A percentile compares a stretch with the other conserved stretches of the same genome.
Conservation (phyloP, 441 rosid genomes). For the Jatropha podagrica region DNA sequence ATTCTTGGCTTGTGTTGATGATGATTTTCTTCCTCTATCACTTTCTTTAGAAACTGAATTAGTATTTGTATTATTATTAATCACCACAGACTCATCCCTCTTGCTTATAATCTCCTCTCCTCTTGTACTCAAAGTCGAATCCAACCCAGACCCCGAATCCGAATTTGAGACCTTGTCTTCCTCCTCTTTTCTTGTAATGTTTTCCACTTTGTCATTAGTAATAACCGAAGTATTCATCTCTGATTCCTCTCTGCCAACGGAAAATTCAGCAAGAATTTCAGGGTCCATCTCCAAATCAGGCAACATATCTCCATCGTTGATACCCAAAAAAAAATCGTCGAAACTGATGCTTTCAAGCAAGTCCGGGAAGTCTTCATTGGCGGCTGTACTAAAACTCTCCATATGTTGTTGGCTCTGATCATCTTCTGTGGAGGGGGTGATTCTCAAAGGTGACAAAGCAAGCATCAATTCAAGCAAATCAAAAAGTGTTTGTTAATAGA, state of each 20-base stretch:
- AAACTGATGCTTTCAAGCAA: conserved; percentile 75
- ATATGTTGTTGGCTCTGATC: conserved; percentile 38
- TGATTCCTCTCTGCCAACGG: conserved; percentile 51
- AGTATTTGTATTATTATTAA: conserved; percentile 11
- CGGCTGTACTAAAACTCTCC: conserved; percentile 36
- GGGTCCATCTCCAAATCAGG: conserved; percentile 86
- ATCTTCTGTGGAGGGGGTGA: conserved; percentile 26
- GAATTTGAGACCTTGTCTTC: conserved; percentile 39
- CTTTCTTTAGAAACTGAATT: conserved; percentile 32
- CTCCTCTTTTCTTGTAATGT: conserved; percentile 31
- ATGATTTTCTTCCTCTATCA: conserved; percentile 47
- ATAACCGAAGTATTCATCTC: conserved; percentile 38
- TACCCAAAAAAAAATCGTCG: conserved; percentile 64
- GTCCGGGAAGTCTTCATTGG: conserved; percentile 48
- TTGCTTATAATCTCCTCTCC: conserved; percentile 57
- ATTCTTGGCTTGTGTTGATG: conserved; percentile 34
- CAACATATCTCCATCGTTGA: conserved; percentile 54
- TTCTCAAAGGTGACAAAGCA: conserved; percentile 56
- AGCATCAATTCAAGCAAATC: conserved; percentile 53
- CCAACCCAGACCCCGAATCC: conserved; percentile 28
- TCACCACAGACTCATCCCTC: conserved; percentile 34
- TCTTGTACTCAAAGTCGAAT: conserved; percentile 27
- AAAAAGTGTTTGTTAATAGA: not conserved
- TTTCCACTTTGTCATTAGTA: conserved; percentile 26
- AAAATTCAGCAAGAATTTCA: conserved; percentile 64